A percentile compares a stretch with the other conserved stretches of the same genome.
Conservation (phyloP, 2,329 filamentous ascomycete genomes). For the Bisporella sp. region DNA sequence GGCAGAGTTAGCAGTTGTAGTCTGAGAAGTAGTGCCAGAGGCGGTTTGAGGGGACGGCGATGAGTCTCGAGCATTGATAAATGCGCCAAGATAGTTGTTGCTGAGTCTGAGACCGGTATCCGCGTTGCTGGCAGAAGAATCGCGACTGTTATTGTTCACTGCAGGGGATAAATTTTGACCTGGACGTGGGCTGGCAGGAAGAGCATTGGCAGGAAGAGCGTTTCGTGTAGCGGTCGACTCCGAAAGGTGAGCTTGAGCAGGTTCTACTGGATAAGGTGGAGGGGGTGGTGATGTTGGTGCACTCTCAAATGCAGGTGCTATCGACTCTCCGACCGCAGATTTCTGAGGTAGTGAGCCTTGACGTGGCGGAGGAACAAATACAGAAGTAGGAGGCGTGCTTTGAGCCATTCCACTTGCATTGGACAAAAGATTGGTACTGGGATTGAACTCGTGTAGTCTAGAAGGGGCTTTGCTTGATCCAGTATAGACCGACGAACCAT, state of each 20-base stretch:
- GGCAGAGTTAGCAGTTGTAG: background rate
- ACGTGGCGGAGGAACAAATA: constrained; percentile 28
- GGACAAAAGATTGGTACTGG: constrained; percentile 16
- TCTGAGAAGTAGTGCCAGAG: background rate
- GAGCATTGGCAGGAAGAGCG: constrained; percentile 12
- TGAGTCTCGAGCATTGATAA: constrained; percentile 13
- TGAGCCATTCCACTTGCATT: constrained; percentile 21
- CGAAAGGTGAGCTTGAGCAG: constrained; percentile 16
- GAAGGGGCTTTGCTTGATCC: constrained; percentile 28
- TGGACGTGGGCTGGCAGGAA: constrained; percentile 14
- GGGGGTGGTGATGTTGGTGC: constrained; percentile 20
- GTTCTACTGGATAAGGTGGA: constrained; percentile 16
- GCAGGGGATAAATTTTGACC: constrained; percentile 8
- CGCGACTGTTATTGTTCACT: constrained; percentile 5
- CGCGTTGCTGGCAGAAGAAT: constrained; percentile 11
- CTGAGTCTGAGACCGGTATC: constrained; percentile 16
- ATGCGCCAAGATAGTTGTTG: constrained; percentile 25
- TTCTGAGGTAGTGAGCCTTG: constrained; percentile 41
- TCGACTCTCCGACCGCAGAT: constrained; percentile 29
- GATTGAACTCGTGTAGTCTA: constrained; percentile 15
- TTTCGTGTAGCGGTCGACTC: constrained; percentile 5
- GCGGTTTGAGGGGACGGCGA: constrained; percentile 2
- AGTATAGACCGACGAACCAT: constrained; percentile 38
- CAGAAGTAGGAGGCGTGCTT: constrained; percentile 12
- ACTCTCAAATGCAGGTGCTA: constrained; percentile 27